phyloP scores from a whole-genome alignment of 805 yeast genomes.

The Myxozyma sirexii region DNA sequence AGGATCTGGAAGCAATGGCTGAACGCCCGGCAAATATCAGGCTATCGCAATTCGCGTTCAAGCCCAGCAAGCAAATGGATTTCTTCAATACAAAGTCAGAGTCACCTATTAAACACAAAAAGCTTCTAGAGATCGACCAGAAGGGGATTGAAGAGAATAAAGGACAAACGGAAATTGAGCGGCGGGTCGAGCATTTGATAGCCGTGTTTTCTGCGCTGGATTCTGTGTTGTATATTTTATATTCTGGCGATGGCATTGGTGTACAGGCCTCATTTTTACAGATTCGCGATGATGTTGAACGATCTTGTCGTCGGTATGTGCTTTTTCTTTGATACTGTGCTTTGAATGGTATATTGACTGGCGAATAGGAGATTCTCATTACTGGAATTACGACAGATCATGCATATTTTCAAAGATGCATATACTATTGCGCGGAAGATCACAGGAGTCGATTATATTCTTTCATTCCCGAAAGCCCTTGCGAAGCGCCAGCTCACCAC shows the following conservation, averaged over 20 bases:
- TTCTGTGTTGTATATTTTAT: neutral
- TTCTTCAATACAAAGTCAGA: neutral
- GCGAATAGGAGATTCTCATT: neutral
- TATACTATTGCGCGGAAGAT: neutral
- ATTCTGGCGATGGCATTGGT: conserved; percentile 8
- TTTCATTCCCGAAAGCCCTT: neutral
- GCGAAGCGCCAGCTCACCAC: neutral
- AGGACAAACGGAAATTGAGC: neutral
- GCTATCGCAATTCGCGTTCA: neutral
- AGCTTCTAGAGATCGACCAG: neutral
- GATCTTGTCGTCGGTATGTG: conserved; percentile 3
- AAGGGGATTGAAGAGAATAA: neutral
- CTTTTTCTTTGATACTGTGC: neutral
- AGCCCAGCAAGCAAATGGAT: conserved; percentile 4
- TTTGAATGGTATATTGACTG: neutral
- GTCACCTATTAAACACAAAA: neutral
- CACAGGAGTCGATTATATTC: neutral
- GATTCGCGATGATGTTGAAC: neutral
- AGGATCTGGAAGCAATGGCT: neutral
- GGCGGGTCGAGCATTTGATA: neutral
- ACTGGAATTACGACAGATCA: neutral
- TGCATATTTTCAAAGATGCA: neutral
- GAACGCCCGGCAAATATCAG: neutral
- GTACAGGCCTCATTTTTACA: neutral
- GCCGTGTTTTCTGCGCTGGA: neutral